These are phyloP conservation scores for Linaria vulgaris DNA, from an alignment of 257 asterid genomes.

Conservation along the genomic window DNA sequence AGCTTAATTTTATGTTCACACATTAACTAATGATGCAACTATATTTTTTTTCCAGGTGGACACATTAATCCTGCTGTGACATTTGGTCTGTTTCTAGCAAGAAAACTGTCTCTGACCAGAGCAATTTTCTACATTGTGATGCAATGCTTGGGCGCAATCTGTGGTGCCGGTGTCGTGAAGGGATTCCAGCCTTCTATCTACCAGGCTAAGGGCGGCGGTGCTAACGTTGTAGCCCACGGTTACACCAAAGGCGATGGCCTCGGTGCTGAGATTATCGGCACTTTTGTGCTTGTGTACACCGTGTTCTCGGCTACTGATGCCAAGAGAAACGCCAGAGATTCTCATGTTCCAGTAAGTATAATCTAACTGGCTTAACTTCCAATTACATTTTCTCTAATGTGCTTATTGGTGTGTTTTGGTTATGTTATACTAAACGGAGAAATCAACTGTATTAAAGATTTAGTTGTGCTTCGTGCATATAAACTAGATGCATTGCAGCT, in stretches of 20 bases:
- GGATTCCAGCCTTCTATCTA: slow-evolving; percentile 61
- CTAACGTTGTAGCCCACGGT: slow-evolving; percentile 60
- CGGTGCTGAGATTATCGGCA: slow-evolving; percentile 80
- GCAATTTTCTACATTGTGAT: slow-evolving; percentile 70
- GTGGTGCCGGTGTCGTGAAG: slow-evolving; percentile 82
- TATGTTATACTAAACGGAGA: not conserved
- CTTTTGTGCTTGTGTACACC: slow-evolving; percentile 75
- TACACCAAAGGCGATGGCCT: slow-evolving; percentile 77
- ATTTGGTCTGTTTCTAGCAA: slow-evolving; percentile 74
- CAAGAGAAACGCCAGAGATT: slow-evolving; percentile 83
- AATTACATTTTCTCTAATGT: not conserved
- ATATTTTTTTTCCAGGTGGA: slow-evolving; percentile 66
- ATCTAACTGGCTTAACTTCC: not conserved
- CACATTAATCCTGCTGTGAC: slow-evolving; percentile 88
- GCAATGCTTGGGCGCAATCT: slow-evolving; percentile 83
- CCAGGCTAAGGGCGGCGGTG: slow-evolving; percentile 59
- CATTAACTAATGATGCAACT: too few species aligned
- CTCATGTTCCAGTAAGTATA: slow-evolving; percentile 75
- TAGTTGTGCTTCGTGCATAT: not conserved
- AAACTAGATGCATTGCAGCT: not conserved
- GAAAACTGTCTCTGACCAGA: slow-evolving; percentile 68
- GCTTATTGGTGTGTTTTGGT: not conserved
- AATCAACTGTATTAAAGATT: too few species aligned
- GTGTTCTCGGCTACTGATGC: slow-evolving; percentile 90
- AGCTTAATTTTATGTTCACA: not conserved